These are phyloP conservation scores for Gossypium trilobum DNA, from an alignment of 441 rosid species.

Conservation along the genomic window DNA sequence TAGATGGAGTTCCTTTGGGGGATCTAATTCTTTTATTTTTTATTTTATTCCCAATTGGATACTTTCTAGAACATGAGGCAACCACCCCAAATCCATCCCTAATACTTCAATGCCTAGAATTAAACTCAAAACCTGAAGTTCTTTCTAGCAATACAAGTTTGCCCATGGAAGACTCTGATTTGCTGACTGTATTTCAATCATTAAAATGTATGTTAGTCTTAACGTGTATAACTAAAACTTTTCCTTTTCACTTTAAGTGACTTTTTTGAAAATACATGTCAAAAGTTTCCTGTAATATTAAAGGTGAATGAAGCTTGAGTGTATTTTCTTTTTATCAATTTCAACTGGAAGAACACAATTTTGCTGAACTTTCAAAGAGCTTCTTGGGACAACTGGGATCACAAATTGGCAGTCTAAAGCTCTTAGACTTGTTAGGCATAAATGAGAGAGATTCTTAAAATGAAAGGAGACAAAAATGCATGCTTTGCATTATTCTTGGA, in stretches of 20 bases:
- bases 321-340: neutral
- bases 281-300: neutral
- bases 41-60: neutral
- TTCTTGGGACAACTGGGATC: neutral
- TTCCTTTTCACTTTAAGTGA: neutral
- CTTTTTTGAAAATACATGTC: neutral
- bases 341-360: neutral
- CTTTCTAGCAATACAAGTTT: neutral
- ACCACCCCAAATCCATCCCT: neutral
- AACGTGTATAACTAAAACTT: neutral
- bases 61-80: neutral
- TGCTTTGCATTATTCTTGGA: neutral
- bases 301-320: neutral
- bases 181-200: neutral
- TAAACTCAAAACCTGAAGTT: neutral
- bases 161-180: neutral
- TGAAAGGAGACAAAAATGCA: neutral
- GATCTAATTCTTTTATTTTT: neutral
- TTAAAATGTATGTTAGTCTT: neutral
- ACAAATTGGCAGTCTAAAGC: conserved; percentile 2
- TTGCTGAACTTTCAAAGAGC: neutral
- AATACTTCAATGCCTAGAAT: neutral
- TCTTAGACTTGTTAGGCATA: neutral
- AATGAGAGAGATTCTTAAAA: conserved; percentile 4
- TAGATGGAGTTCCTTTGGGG: neutral